A percentile compares a stretch with the other conserved stretches of the same genome.
These are phyloP conservation scores for Geosmithia putterillii DNA, from an alignment of 2,329 filamentous ascomycete species.

Conservation along the genomic window DNA sequence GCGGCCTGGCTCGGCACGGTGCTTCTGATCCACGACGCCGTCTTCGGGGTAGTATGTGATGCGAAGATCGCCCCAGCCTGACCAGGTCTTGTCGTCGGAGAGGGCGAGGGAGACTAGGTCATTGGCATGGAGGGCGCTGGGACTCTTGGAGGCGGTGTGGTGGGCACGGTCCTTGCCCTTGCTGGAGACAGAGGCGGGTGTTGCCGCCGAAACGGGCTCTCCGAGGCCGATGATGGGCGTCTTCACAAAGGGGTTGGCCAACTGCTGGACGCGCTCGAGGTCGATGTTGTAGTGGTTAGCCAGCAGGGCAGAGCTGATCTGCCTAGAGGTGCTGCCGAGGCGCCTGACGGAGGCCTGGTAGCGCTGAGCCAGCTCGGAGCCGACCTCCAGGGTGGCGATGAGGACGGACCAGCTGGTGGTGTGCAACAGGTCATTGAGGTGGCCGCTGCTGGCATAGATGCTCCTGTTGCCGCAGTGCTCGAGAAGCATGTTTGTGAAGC, in stretches of 20 bases:
- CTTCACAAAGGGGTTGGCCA: constrained; percentile 74
- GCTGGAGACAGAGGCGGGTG: constrained; percentile 38
- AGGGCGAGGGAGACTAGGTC: constrained; percentile 69
- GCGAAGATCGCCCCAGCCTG: constrained; percentile 69
- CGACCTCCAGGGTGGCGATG: constrained; percentile 65
- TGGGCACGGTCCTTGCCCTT: constrained; percentile 67
- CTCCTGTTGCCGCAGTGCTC: constrained; percentile 96
- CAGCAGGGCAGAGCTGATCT: constrained; percentile 61
- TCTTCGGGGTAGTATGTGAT: constrained; percentile 62
- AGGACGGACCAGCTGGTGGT: constrained; percentile 73
- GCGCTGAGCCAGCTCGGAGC: constrained; percentile 77
- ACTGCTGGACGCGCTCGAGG: constrained; percentile 69
- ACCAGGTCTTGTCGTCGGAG: constrained; percentile 47
- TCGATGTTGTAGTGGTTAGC: constrained; percentile 76
- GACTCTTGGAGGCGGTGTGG: constrained; percentile 27
- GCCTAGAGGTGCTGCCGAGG: constrained; percentile 48
- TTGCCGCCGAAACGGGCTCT: constrained; percentile 39
- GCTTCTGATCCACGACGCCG: constrained; percentile 10
- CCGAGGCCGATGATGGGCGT: constrained; percentile 42
- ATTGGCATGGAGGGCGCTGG: constrained; percentile 60
- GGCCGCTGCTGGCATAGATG: constrained; percentile 86
- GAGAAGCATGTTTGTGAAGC: constrained; percentile 76
- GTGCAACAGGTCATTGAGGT: constrained; percentile 80
- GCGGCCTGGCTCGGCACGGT: constrained; percentile 12
- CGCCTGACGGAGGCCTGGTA: constrained; percentile 85